phyloP scores from a whole-genome alignment of 148 eudicot species.

The Dianthus caryophyllus region DNA sequence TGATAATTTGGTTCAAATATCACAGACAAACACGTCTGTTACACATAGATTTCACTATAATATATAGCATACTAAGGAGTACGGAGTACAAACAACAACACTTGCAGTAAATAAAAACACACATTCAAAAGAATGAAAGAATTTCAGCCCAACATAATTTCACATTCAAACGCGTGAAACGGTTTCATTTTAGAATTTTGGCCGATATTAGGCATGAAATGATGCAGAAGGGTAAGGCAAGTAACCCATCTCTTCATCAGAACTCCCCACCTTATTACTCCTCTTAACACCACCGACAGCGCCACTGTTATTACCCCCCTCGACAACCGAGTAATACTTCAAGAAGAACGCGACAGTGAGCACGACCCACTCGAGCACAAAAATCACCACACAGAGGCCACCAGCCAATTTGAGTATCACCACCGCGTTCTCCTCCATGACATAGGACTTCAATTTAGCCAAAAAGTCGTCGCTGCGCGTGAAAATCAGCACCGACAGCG shows the following conservation, averaged over 20 bases:
- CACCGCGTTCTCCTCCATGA: slow-evolving; percentile 41
- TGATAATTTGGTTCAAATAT: not conserved
- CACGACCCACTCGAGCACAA: slow-evolving; percentile 47
- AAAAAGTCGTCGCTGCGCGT: slow-evolving; percentile 38
- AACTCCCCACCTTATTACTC: slow-evolving; percentile 25
- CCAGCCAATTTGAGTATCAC: slow-evolving; percentile 47
- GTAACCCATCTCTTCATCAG: slow-evolving; percentile 31
- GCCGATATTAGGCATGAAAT: slow-evolving; percentile 6
- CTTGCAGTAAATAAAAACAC: not conserved
- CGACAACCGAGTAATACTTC: slow-evolving; percentile 30
- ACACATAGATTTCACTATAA: slow-evolving; percentile 1
- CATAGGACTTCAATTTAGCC: slow-evolving; percentile 40
- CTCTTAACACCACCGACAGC: not conserved
- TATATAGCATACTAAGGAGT: slow-evolving; percentile 6
- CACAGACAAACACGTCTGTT: not conserved
- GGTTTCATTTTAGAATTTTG: no score
- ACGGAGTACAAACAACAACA: no score
- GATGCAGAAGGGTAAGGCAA: slow-evolving; percentile 43
- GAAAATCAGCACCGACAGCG: slow-evolving; percentile 47
- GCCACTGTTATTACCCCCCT: not conserved
- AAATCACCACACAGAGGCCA: slow-evolving; percentile 39
- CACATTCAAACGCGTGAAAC: no score
- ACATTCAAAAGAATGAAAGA: not conserved
- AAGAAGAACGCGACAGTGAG: slow-evolving; percentile 41
- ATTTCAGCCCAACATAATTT: not conserved